Conservation (phyloP, 2,329 filamentous ascomycete species). For the Penicillium sp. region DNA sequence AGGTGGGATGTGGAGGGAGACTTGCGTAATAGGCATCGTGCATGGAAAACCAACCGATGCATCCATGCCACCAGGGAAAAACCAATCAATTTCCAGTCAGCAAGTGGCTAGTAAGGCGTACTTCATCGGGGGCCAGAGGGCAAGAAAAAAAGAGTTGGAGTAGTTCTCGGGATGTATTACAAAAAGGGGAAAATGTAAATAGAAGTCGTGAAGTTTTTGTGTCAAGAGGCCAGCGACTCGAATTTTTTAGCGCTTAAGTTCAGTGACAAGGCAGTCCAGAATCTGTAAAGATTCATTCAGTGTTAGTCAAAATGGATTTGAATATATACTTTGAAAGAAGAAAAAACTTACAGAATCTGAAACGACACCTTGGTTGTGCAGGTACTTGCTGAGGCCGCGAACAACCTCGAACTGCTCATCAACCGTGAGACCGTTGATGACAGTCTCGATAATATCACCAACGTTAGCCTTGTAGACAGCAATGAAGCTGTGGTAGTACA, state of each 20-base stretch:
- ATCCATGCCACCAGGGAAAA: conserved; percentile 13
- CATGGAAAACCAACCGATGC: conserved; percentile 2
- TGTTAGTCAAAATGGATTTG: conserved; percentile 13
- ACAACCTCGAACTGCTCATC: conserved; percentile 87
- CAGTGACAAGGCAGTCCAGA: conserved; percentile 37
- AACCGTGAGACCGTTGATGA: conserved; percentile 80
- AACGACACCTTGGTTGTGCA: conserved; percentile 63
- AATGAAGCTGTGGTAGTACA: conserved; percentile 98
- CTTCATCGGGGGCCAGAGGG: not conserved
- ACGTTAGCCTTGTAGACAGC: conserved; percentile 82
- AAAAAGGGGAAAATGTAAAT: conserved; percentile 14
- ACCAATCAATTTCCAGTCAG: conserved; percentile 6
- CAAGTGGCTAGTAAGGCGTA: not conserved
- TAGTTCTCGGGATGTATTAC: conserved; percentile 7
- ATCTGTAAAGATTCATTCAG: conserved; percentile 25
- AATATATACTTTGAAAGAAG: too few relatives aligned
- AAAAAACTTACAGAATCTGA: conserved; percentile 50
- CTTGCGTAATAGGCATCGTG: conserved; percentile 9
- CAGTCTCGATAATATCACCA: conserved; percentile 84
- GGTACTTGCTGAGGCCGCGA: conserved; percentile 61
- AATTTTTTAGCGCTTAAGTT: conserved; percentile 35
- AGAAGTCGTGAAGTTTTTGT: conserved; percentile 12
- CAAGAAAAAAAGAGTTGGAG: conserved; percentile 4
- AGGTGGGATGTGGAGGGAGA: conserved; percentile 4
- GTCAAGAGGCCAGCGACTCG: conserved; percentile 1